Evolutionary conservation across 257 asterid species (phyloP).

Genomic region (Solanum tacnaense): DNA sequence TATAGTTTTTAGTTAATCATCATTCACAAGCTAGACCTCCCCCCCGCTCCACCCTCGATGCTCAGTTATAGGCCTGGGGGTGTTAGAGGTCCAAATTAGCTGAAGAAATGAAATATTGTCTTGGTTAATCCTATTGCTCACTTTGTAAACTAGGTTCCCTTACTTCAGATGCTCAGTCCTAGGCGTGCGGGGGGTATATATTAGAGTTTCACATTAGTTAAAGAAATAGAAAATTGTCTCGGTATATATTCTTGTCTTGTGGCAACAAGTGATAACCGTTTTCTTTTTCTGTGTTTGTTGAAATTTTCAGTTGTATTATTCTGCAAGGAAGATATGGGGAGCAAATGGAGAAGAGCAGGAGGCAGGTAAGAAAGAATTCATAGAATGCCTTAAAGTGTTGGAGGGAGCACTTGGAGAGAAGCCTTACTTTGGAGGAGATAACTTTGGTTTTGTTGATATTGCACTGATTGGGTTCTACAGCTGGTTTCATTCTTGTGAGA

Average conservation of each 20-base stretch:
- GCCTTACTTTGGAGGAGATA: constrained; percentile 10
- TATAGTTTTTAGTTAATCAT: neutral
- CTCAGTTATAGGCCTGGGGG: neutral
- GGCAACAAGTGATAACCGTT: too few species aligned
- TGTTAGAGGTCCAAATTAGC: neutral
- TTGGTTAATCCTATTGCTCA: neutral
- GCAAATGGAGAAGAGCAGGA: constrained; percentile 7
- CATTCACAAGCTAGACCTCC: neutral
- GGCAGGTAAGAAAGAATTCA: constrained; percentile 7
- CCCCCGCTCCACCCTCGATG: neutral
- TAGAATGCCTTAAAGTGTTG: neutral
- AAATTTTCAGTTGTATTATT: neutral
- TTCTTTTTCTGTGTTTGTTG: neutral
- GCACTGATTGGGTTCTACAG: constrained; percentile 3
- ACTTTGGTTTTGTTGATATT: constrained; percentile 7
- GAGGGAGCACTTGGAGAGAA: constrained; percentile 10
- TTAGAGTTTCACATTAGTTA: too few species aligned
- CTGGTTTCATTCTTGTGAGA: constrained; percentile 14
- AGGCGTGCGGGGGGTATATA: neutral
- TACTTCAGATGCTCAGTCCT: neutral
- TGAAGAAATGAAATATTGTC: neutral
- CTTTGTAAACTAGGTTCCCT: neutral
- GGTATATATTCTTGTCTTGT: too few species aligned
- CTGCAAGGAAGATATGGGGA: neutral
- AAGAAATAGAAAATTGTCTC: too few species aligned